Base-by-base conservation (phyloP, 108 stramenopile species). In the Cyclostephanos tholiformis region DNA sequence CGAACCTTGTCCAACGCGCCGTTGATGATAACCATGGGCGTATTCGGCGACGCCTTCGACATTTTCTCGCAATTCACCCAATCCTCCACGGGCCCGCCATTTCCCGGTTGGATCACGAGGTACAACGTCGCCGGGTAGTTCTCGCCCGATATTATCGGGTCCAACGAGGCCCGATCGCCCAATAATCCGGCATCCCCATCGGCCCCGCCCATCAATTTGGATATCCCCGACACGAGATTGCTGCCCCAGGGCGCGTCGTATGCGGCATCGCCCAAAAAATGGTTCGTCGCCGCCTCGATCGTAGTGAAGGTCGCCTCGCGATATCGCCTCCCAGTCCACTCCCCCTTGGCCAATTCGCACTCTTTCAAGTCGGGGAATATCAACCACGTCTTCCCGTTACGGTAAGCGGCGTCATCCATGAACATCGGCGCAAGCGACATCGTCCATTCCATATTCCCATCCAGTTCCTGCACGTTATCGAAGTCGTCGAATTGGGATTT, bases 31-130 rank as follows among this genome's bases (percentile, higher is more conserved):
- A 86, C 83, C 13, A 88, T 80, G 4, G 80, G 65, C 7, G 76
- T 63, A 10, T 62, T 48, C 3, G 27, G 35, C 22, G 46, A 29
- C 4, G 74, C 32, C 8, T 27, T 32, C 2, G 63, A 43, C 65
- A 95, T 74, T 17, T 76, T 84, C 65, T 91, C 88, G 41, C 88
- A 84, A 69, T 95, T 95, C 63, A 91, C 83, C 95, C 95, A 95
- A 78, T 95, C 95, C 67, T 95, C 95, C 10, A 95, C 90, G 2
- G 95, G 95, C 7, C 95, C 91, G 19, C 92, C 92, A 72, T 95
- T 90, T 3, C 95, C 95, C 0, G 95, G 95, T 75, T 95, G 95
- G 53, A 91, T 86, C 9, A 87, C 84, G 19, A 95, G 55, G 63
- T 71, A 76, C 50, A 82, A 59, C 2, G 48, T 73, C 8, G 82